phyloP scores from a whole-genome alignment of 2,329 filamentous ascomycete genomes.

The Dactylellina haptotyla region DNA sequence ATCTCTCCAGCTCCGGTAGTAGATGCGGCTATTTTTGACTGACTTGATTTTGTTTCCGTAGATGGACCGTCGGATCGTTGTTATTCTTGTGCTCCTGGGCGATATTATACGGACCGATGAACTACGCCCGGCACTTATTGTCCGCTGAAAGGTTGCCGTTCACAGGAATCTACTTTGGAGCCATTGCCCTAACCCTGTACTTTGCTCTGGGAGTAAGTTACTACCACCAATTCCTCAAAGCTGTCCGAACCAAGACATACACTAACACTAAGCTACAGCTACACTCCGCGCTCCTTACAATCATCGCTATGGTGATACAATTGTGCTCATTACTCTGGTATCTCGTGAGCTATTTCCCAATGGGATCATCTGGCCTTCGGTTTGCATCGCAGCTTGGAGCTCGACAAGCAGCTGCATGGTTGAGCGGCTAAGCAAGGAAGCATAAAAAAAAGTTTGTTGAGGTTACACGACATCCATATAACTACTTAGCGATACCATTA shows the following conservation, averaged over 20 bases:
- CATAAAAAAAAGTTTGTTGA: not conserved
- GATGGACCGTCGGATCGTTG: slow-evolving; percentile 92
- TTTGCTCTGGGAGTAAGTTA: slow-evolving; percentile 88
- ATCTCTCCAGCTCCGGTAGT: slow-evolving; percentile 1
- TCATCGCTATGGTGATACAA: slow-evolving; percentile 84
- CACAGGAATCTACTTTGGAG: slow-evolving; percentile 93
- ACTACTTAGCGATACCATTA: not conserved
- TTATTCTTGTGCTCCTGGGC: slow-evolving; percentile 93
- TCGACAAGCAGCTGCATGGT: slow-evolving; percentile 85
- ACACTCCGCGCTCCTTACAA: slow-evolving; percentile 82
- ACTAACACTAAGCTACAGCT: slow-evolving; percentile 68
- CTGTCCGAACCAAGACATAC: slow-evolving; percentile 26
- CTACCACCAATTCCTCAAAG: slow-evolving; percentile 24
- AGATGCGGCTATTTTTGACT: slow-evolving; percentile 5
- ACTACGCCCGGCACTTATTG: slow-evolving; percentile 83
- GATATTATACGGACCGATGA: slow-evolving; percentile 88
- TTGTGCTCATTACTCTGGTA: slow-evolving; percentile 89
- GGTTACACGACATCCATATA: too few relatives aligned
- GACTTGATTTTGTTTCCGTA: slow-evolving; percentile 62
- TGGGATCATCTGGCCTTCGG: slow-evolving; percentile 88
- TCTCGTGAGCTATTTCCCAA: slow-evolving; percentile 95
- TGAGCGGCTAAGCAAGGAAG: slow-evolving; percentile 79
- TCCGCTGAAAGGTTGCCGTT: slow-evolving; percentile 89
- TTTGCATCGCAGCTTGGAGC: slow-evolving; percentile 87
- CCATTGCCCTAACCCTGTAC: slow-evolving; percentile 87